Evolutionary conservation across 352 stramenopile genomes (phyloP).

Genomic region (Globisporangium nagaii): DNA sequence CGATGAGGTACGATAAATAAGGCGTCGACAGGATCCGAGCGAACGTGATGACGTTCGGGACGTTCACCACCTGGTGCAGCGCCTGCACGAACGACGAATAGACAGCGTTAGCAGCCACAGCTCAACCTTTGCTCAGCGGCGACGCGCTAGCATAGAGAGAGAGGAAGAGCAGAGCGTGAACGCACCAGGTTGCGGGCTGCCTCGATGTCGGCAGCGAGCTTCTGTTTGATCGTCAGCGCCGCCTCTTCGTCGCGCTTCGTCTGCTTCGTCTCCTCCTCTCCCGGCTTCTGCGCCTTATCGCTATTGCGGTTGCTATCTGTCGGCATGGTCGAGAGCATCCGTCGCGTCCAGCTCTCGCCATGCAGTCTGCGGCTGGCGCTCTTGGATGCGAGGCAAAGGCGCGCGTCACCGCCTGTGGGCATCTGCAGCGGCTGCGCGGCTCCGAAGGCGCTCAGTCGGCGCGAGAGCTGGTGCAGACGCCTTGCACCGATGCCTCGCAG

Average conservation of each 20-base stretch:
- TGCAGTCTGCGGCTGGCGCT: constrained; percentile 7
- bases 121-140: too few relatives aligned
- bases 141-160: too few relatives aligned
- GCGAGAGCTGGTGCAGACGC: not conserved
- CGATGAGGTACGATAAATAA: constrained; percentile 71
- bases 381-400: not conserved
- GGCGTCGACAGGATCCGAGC: constrained; percentile 69
- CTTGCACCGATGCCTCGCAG: not conserved
- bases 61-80: constrained; percentile 70
- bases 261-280: constrained; percentile 21
- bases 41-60: constrained; percentile 79
- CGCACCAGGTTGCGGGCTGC: constrained; percentile 36
- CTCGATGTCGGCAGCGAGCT: constrained; percentile 50
- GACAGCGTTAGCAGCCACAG: not conserved
- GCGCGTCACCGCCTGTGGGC: not conserved
- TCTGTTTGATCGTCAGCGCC: constrained; percentile 28
- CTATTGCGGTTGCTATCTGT: constrained; percentile 3
- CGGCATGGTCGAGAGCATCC: constrained; percentile 5
- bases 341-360: constrained; percentile 9
- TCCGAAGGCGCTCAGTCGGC: not conserved
- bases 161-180: not conserved
- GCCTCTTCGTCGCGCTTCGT: constrained; percentile 17
- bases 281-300: constrained; percentile 1
- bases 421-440: not conserved
- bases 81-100: constrained; percentile 16